Base-by-base conservation (phyloP, 2,329 filamentous ascomycete species). In the Claviceps quebecensis region DNA sequence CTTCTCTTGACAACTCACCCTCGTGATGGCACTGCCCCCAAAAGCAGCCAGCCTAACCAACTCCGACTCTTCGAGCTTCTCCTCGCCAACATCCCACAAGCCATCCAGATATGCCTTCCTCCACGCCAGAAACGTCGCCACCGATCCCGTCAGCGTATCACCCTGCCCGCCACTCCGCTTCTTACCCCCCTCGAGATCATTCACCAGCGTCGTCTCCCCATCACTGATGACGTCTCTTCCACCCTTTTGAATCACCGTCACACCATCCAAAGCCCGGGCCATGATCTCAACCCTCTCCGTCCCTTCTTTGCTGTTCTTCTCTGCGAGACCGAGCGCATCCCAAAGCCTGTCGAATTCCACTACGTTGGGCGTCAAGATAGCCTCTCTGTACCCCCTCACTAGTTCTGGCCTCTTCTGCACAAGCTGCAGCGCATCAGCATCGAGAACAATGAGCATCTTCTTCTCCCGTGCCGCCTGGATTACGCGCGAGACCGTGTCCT, bases 101-200 rank as follows among this genome's bases (percentile, higher is more conserved):
- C 76, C 75, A 53, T 95, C 86, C 50, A 88, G 73, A 66, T 98
- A 98, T 22, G 88, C 88, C 64, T 83, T 83, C 54, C 91, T 77
- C 83, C 91, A 98, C 1, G 81, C 90, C 56, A 97, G 68, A 58
- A 98, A 81, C 3, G 93, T 97, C 1, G 86, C 93, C 57, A 98
- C 72, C 37, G 83, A 83, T 1, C 93, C 93, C 0, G 93, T 97
- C 57, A 98, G 72, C 4, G 93, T 97, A 69, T 98, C 93, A 1
- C 93, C 93, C 69, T 98, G 93, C 0, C 93, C 93, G 47, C 91
- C 93, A 53, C 87, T 91, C 57, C 93, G 76, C 78, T 98, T 98
- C 65, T 81, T 69, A 1, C 91, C 91, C 8, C 93, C 93, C 61
- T 80, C 70, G 2, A 90, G 69, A 58, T 95, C 89, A 26, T 84